phyloP scores from a whole-genome alignment of 2,329 filamentous ascomycete species.

The Blumeriella jaapii region DNA sequence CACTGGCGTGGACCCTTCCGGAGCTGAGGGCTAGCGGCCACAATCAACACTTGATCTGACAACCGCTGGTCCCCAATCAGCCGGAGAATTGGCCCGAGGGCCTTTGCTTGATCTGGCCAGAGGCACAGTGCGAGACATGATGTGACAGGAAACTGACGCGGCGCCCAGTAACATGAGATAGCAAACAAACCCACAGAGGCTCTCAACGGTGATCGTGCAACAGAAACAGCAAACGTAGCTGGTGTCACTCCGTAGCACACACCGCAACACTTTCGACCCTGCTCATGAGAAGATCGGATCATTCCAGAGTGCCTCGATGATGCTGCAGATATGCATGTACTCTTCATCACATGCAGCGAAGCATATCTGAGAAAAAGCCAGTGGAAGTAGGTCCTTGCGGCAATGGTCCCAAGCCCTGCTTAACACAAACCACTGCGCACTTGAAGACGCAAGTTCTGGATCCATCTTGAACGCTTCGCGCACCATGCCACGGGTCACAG shows the following conservation, averaged over 20 bases:
- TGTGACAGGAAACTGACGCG: constrained; percentile 19
- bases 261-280: neutral
- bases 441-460: constrained; percentile 7
- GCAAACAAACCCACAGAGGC: constrained; percentile 20
- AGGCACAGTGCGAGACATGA: constrained; percentile 10
- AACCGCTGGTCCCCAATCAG: constrained; percentile 10
- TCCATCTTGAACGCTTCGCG: constrained; percentile 11
- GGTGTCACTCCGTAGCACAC: constrained; percentile 10
- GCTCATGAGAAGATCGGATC: constrained; percentile 2
- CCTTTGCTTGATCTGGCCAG: constrained; percentile 16
- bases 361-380: constrained; percentile 10
- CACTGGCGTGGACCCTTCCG: constrained; percentile 4
- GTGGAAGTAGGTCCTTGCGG: constrained; percentile 5
- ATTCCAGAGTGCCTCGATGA: constrained; percentile 8
- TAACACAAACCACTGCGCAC: constrained; percentile 13
- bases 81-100: constrained; percentile 11
- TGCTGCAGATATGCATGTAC: constrained; percentile 8
- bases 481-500: constrained; percentile 7
- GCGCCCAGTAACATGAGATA: constrained; percentile 14
- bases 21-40: constrained; percentile 11
- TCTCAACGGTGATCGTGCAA: constrained; percentile 17
- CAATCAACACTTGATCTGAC: constrained; percentile 14
- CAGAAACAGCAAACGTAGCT: constrained; percentile 16
- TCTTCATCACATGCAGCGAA: constrained; percentile 11
- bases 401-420: constrained; percentile 8